A percentile compares a stretch with the other conserved stretches of the same genome.
Conservation (phyloP, 108 stramenopile genomes). For the Schizochytrium sp. region DNA sequence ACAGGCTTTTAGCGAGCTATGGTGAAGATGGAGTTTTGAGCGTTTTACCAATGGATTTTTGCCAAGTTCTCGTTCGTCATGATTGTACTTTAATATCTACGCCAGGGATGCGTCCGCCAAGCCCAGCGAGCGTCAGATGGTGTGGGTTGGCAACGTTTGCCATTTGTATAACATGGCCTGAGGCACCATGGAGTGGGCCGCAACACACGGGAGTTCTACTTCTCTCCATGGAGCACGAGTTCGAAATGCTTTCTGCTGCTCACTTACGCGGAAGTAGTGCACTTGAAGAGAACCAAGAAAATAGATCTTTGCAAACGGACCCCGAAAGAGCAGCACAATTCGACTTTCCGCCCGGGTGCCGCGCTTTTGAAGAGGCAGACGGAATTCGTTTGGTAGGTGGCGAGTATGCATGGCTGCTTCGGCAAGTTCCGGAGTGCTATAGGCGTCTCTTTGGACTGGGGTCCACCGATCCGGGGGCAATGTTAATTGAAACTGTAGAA, state of each 20-base stretch:
- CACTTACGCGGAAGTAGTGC: constrained; percentile 42
- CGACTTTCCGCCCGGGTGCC: constrained; percentile 31
- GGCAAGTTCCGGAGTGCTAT: constrained; percentile 19
- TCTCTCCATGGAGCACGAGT: constrained; percentile 58
- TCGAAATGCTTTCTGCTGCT: not conserved
- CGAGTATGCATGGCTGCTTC: not conserved
- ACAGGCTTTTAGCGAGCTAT: not conserved
- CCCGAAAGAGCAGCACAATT: not conserved
- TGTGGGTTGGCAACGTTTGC: constrained; percentile 26
- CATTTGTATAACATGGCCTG: not conserved
- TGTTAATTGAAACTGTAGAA: constrained; percentile 36
- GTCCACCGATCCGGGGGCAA: constrained; percentile 53
- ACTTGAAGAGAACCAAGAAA: not conserved
- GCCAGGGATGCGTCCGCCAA: not conserved
- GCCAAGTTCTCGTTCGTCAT: constrained; percentile 38
- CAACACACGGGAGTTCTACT: constrained; percentile 23
- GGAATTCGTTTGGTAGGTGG: constrained; percentile 21
- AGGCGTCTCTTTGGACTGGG: not conserved
- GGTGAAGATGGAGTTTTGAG: constrained; percentile 18
- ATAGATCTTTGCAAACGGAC: constrained; percentile 33
- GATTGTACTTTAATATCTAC: not conserved
- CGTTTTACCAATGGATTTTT: constrained; percentile 50
- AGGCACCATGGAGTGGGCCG: not conserved
- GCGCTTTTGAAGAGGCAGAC: constrained; percentile 31
- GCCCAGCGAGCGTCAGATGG: not conserved